Evolutionary conservation across 257 asterid species (phyloP).

Genomic region (Capsicum rhomboideum): DNA sequence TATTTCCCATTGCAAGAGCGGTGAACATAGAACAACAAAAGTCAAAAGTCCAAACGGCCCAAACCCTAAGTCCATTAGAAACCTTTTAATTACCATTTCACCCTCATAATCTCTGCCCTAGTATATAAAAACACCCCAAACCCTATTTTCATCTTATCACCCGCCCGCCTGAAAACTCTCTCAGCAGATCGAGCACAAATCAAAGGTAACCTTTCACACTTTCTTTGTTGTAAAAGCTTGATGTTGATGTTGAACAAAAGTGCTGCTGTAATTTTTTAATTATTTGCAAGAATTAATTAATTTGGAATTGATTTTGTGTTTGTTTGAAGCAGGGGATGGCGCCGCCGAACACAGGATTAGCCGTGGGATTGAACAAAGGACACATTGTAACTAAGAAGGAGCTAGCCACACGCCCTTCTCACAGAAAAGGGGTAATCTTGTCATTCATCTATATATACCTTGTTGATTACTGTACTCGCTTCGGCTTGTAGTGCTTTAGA

Average conservation of each 20-base stretch:
- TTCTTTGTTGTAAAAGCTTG: too few relatives aligned
- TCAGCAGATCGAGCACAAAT: not conserved
- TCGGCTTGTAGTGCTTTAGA: not conserved
- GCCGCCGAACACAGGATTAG: constrained; percentile 71
- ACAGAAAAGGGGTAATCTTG: constrained; percentile 75
- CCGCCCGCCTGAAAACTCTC: constrained; percentile 24
- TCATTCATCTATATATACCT: not conserved
- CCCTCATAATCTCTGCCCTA: not conserved
- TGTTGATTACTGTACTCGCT: not conserved
- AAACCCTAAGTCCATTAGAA: not conserved
- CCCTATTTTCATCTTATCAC: constrained; percentile 30
- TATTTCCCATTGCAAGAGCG: not conserved
- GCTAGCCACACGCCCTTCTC: constrained; percentile 78
- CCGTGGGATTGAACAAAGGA: constrained; percentile 73
- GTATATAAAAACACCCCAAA: constrained; percentile 2
- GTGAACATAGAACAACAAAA: too few relatives aligned
- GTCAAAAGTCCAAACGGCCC: not conserved
- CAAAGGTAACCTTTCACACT: not conserved
- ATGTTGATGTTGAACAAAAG: too few relatives aligned
- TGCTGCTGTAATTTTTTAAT: too few relatives aligned
- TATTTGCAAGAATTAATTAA: not conserved
- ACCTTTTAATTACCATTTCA: not conserved
- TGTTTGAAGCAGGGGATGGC: constrained; percentile 48
- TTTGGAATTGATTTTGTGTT: not conserved
- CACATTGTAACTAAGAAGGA: constrained; percentile 84